phyloP scores from a whole-genome alignment of 2,329 filamentous ascomycete genomes.

The Penicillium expansum region DNA sequence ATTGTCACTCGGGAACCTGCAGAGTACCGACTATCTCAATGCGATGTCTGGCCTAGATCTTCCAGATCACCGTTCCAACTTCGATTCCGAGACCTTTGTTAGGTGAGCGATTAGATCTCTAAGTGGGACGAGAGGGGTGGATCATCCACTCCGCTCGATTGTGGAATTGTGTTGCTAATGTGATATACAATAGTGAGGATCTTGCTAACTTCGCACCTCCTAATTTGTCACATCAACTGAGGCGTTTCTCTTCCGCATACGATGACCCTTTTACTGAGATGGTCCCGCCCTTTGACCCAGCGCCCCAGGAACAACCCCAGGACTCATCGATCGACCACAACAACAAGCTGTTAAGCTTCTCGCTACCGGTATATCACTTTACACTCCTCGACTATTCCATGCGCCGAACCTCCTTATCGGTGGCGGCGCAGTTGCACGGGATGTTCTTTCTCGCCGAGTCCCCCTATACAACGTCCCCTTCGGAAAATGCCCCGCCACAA shows the following conservation, averaged over 20 bases:
- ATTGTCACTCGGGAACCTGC: conserved; percentile 54
- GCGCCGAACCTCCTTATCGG: conserved; percentile 54
- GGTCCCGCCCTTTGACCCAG: conserved; percentile 43
- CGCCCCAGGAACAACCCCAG: conserved; percentile 48
- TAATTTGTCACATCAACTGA: conserved; percentile 42
- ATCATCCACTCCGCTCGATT: conserved; percentile 1
- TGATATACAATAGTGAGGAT: conserved; percentile 50
- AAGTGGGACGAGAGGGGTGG: conserved; percentile 12
- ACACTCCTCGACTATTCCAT: conserved; percentile 60
- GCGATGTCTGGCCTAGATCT: conserved; percentile 54
- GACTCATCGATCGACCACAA: conserved; percentile 62
- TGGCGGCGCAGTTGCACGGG: conserved; percentile 63
- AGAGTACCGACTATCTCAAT: conserved; percentile 48
- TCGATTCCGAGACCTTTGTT: conserved; percentile 59
- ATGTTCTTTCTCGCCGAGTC: conserved; percentile 69
- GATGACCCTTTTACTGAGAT: conserved; percentile 55
- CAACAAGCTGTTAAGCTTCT: conserved; percentile 73
- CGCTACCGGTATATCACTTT: conserved; percentile 60
- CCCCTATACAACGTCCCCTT: conserved; percentile 57
- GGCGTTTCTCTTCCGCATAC: conserved; percentile 50
- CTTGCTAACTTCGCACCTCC: conserved; percentile 46
- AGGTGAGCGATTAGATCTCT: conserved; percentile 47
- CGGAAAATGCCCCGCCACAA: conserved; percentile 56
- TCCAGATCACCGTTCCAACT: conserved; percentile 58
- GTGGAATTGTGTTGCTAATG: not conserved